A percentile compares a stretch with the other conserved stretches of the same genome.
These are phyloP conservation scores for Rubus parviflorus DNA, from an alignment of 306 rosid genomes.

Conservation along the genomic window DNA sequence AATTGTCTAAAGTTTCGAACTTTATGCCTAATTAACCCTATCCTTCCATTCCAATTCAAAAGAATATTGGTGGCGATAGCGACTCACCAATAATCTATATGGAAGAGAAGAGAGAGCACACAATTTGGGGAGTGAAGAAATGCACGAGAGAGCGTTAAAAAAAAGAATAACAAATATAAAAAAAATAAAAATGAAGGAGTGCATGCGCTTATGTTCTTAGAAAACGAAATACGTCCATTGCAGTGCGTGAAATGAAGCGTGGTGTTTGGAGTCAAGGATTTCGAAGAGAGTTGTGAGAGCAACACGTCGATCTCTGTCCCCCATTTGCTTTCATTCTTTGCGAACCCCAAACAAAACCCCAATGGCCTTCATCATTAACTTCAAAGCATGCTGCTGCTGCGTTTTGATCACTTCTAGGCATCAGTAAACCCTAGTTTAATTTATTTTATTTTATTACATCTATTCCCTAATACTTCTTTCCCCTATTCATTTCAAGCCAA, in stretches of 20 bases:
- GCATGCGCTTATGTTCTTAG: conserved; percentile 40
- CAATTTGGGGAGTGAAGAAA: conserved; percentile 1
- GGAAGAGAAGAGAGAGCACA: neutral
- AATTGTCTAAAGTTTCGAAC: conserved; percentile 1
- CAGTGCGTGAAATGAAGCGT: conserved; percentile 59
- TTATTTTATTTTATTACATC: neutral
- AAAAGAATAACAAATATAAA: neutral
- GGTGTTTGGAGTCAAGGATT: conserved; percentile 52
- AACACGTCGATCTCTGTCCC: conserved; percentile 57
- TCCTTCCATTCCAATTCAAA: neutral
- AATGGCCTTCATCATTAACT: conserved; percentile 49
- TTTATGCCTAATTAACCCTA: neutral
- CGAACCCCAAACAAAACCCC: conserved; percentile 21
- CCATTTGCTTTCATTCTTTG: conserved; percentile 35
- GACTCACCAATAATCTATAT: neutral
- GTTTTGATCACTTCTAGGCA: conserved; percentile 41
- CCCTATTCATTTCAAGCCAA: conserved; percentile 28
- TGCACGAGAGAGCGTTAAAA: conserved; percentile 3
- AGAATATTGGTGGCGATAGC: neutral
- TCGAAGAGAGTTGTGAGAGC: conserved; percentile 31
- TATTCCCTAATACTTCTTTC: neutral
- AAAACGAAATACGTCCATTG: conserved; percentile 43
- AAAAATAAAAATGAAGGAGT: conserved; percentile 23
- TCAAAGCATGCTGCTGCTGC: conserved; percentile 50
- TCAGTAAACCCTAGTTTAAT: neutral